phyloP scores from a whole-genome alignment of 306 rosid species.

The Luffa acutangula region DNA sequence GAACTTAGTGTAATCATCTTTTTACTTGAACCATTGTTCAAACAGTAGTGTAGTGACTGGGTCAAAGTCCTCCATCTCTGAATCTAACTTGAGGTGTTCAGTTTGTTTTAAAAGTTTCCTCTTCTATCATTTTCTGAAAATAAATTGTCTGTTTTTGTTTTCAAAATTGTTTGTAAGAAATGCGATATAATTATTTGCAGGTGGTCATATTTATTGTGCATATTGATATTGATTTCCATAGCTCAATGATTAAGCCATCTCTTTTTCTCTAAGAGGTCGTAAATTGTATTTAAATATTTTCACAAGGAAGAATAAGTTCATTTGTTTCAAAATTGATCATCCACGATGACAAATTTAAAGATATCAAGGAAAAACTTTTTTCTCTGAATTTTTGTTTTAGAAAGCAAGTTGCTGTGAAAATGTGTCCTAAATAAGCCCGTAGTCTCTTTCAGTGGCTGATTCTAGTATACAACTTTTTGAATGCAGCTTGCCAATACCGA shows the following conservation, averaged over 20 bases:
- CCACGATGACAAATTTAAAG: not conserved
- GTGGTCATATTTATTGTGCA: not conserved
- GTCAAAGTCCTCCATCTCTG: not conserved
- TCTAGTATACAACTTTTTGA: not conserved
- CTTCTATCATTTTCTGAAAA: not conserved
- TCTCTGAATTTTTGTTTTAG: not conserved
- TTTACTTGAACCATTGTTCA: not conserved
- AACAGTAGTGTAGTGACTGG: not conserved
- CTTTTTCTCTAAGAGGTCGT: no score
- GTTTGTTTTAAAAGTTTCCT: not conserved
- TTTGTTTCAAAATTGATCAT: not conserved
- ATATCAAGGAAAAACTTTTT: not conserved
- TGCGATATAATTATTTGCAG: not conserved
- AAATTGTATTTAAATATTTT: no score
- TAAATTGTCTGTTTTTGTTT: not conserved
- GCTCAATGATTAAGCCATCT: no score
- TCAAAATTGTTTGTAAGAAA: not conserved
- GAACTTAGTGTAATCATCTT: not conserved
- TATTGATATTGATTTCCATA: not conserved
- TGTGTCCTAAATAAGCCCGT: not conserved
- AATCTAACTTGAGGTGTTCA: not conserved
- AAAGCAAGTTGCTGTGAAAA: not conserved
- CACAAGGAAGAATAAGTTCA: not conserved
- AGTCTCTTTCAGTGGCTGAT: not conserved
- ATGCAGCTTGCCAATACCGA: constrained; percentile 45